Evolutionary conservation across 306 rosid genomes (phyloP).

Genomic region (Lathyrus tuberosus): DNA sequence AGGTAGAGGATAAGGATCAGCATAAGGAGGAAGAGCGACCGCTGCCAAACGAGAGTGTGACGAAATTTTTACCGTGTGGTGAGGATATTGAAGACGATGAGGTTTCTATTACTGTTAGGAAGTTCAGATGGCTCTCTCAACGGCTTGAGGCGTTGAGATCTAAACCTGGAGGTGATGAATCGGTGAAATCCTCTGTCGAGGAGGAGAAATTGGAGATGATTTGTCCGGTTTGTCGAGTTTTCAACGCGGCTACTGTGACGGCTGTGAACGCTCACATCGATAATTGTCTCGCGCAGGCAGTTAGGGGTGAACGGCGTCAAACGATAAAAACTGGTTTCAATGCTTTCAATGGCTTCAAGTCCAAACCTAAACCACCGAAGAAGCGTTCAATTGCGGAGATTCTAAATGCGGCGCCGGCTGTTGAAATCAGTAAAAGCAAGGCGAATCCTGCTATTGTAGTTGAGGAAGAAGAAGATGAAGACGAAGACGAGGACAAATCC

Average conservation of each 20-base stretch:
- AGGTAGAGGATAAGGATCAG: constrained; percentile 7
- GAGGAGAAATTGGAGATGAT: constrained; percentile 60
- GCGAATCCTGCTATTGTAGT: neutral
- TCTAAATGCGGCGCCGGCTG: constrained; percentile 78
- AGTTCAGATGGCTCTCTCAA: constrained; percentile 78
- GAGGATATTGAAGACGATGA: constrained; percentile 26
- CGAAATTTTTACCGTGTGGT: constrained; percentile 42
- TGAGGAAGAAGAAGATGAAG: constrained; percentile 35
- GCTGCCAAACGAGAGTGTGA: constrained; percentile 24
- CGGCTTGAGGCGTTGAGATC: constrained; percentile 62
- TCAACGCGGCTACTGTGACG: constrained; percentile 62
- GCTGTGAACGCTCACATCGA: constrained; percentile 74
- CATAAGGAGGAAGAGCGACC: neutral
- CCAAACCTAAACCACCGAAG: constrained; percentile 66
- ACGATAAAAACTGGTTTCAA: constrained; percentile 43
- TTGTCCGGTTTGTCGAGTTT: constrained; percentile 73
- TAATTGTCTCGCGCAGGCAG: constrained; percentile 58
- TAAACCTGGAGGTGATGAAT: constrained; percentile 31
- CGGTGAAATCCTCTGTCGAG: constrained; percentile 4
- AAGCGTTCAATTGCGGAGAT: constrained; percentile 93
- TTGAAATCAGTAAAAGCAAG: constrained; percentile 37
- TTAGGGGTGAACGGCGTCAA: constrained; percentile 51
- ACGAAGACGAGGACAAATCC: constrained; percentile 41
- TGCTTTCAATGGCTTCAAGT: constrained; percentile 26
- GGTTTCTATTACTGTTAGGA: constrained; percentile 59